Conservation (phyloP, 1,284 basidiomycete genomes). For the Ceratobasidium sp. region DNA sequence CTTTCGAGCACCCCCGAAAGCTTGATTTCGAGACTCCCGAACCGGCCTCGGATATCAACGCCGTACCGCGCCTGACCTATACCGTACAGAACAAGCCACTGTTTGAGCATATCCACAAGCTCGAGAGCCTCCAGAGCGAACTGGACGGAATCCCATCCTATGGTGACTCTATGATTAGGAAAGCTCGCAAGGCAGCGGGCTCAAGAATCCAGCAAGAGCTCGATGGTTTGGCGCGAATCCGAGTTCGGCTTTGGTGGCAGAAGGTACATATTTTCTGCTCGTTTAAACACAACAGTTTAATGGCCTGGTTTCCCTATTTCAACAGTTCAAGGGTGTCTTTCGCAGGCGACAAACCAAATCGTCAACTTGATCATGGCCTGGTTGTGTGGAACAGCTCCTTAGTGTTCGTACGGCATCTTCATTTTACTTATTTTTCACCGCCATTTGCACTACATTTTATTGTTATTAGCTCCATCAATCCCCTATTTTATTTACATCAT, state of each 20-base stretch:
- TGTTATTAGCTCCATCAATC: neutral
- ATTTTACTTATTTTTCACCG: neutral
- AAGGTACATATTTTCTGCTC: conserved; percentile 2
- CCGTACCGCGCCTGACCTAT: neutral
- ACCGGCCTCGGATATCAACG: neutral
- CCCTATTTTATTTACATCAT: neutral
- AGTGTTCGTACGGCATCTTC: neutral
- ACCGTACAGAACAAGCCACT: conserved; percentile 10
- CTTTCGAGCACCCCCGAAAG: conserved; percentile 16
- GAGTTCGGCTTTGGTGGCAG: conserved; percentile 1
- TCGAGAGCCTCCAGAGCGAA: conserved; percentile 7
- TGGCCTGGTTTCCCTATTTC: neutral
- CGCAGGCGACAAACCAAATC: neutral
- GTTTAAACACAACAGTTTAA: neutral
- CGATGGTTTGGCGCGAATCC: conserved; percentile 12
- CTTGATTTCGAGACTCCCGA: conserved; percentile 21
- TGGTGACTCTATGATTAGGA: neutral
- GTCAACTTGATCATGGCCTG: neutral
- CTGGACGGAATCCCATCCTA: conserved; percentile 10
- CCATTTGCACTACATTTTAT: neutral
- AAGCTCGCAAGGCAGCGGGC: conserved; percentile 20
- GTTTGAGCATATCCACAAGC: conserved; percentile 17
- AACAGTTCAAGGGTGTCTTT: neutral
- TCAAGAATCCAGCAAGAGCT: conserved; percentile 10
- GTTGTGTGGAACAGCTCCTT: neutral